Conservation (phyloP, 116 monocot genomes). For the Iris pallida region DNA sequence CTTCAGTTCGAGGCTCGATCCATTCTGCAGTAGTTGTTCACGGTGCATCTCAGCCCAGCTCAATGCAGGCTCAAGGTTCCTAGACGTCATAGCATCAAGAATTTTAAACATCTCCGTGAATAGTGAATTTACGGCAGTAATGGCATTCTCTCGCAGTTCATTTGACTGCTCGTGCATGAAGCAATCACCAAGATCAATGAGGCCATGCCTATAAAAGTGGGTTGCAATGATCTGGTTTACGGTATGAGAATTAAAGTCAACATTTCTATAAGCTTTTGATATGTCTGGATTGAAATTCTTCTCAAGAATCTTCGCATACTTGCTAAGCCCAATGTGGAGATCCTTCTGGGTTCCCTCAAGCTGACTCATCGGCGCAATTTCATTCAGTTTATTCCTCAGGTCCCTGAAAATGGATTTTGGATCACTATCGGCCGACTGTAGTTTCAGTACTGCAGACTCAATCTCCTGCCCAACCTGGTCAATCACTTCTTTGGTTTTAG, state of each 20-base stretch:
- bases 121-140: conserved; percentile 33
- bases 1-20: conserved; percentile 75
- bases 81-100: conserved; percentile 50
- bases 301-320: conserved; percentile 61
- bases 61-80: conserved; percentile 71
- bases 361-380: conserved; percentile 45
- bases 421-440: conserved; percentile 28
- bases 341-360: conserved; percentile 73
- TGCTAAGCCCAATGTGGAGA: conserved; percentile 49
- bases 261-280: conserved; percentile 64
- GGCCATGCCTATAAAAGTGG: conserved; percentile 82
- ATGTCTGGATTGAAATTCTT: conserved; percentile 68
- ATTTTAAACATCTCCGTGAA: conserved; percentile 69
- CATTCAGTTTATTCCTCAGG: conserved; percentile 52
- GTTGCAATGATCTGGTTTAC: conserved; percentile 69
- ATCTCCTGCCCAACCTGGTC: conserved; percentile 39
- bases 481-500: conserved; percentile 52
- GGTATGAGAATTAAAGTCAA: conserved; percentile 49
- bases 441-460: conserved; percentile 34
- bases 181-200: conserved; percentile 79
- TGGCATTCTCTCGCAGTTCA: conserved; percentile 27
- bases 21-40: conserved; percentile 42
- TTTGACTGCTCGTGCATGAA: conserved; percentile 46
- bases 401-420: conserved; percentile 35
- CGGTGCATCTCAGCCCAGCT: conserved; percentile 51